phyloP scores from a whole-genome alignment of 2,329 filamentous ascomycete species.

The Verticillium tricorpus region DNA sequence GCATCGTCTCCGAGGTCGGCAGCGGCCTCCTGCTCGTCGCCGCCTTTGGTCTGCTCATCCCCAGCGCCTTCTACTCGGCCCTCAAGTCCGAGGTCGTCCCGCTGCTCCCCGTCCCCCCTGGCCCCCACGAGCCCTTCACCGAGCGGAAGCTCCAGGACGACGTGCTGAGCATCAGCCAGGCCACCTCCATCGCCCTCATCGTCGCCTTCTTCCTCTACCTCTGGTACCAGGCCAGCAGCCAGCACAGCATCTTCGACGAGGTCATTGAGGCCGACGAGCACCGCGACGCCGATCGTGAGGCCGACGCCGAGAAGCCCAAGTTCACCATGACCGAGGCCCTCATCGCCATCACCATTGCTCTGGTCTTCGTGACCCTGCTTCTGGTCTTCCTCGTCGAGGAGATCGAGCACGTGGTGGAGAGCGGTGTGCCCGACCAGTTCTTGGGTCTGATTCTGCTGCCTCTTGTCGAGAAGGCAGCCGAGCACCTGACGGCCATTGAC shows the following conservation, averaged over 20 bases:
- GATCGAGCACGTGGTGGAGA: conserved; percentile 47
- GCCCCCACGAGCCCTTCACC: conserved; percentile 23
- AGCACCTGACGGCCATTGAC: conserved; percentile 77
- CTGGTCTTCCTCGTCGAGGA: conserved; percentile 63
- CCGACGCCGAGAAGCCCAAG: conserved; percentile 55
- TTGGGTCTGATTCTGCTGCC: conserved; percentile 68
- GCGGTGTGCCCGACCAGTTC: conserved; percentile 26
- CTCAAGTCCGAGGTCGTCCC: conserved; percentile 23
- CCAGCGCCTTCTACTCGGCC: conserved; percentile 30
- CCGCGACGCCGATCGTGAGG: conserved; percentile 51
- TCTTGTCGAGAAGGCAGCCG: conserved; percentile 80
- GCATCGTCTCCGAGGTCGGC: conserved; percentile 64
- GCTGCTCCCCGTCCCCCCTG: conserved; percentile 14
- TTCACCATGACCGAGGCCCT: conserved; percentile 62
- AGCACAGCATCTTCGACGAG: conserved; percentile 57
- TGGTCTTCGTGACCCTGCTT: conserved; percentile 59
- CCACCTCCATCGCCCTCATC: conserved; percentile 57
- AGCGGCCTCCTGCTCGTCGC: conserved; percentile 62
- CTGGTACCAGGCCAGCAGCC: conserved; percentile 59
- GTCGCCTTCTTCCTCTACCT: conserved; percentile 53
- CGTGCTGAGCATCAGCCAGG: conserved; percentile 56
- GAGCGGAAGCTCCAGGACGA: conserved; percentile 35
- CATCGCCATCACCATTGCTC: conserved; percentile 51
- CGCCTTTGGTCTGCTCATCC: conserved; percentile 28
- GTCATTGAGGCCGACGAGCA: conserved; percentile 48